Conservation (phyloP, 2,329 filamentous ascomycete genomes). For the Ilyonectria sp. region DNA sequence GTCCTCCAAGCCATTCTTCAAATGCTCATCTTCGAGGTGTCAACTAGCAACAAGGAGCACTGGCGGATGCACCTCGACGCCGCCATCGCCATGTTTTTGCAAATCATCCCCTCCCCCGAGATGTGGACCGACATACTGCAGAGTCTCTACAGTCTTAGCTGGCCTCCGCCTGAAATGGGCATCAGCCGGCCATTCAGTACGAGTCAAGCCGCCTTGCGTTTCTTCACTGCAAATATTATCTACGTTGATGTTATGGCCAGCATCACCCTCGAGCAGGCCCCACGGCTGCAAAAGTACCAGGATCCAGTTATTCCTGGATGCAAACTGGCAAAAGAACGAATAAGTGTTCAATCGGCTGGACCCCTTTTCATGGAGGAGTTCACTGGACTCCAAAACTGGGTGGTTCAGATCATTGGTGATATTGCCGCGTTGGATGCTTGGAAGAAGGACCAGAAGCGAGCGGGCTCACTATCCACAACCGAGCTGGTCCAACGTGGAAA, state of each 20-base stretch:
- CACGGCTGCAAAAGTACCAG: constrained; percentile 61
- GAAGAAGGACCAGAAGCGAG: constrained; percentile 64
- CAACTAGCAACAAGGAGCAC: constrained; percentile 61
- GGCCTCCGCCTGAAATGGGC: constrained; percentile 54
- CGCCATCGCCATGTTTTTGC: constrained; percentile 64
- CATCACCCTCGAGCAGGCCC: constrained; percentile 60
- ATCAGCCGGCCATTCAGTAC: constrained; percentile 58
- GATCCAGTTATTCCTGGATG: constrained; percentile 55
- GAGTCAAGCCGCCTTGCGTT: constrained; percentile 63
- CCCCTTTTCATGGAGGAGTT: constrained; percentile 64
- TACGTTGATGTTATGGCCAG: constrained; percentile 67
- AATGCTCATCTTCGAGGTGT: constrained; percentile 68
- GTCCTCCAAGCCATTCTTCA: constrained; percentile 68
- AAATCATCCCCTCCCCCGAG: constrained; percentile 57
- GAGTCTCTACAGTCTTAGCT: constrained; percentile 49
- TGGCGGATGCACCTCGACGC: constrained; percentile 67
- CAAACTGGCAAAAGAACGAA: constrained; percentile 32
- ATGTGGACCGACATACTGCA: constrained; percentile 56
- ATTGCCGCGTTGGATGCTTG: constrained; percentile 68
- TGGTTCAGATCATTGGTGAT: constrained; percentile 67
- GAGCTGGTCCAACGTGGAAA: constrained; percentile 63
- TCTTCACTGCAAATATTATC: constrained; percentile 63
- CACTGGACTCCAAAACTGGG: constrained; percentile 71
- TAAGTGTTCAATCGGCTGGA: constrained; percentile 42
- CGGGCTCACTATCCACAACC: constrained; percentile 60